Conservation (phyloP, 257 asterid genomes). For the Solanum sejunctum region DNA sequence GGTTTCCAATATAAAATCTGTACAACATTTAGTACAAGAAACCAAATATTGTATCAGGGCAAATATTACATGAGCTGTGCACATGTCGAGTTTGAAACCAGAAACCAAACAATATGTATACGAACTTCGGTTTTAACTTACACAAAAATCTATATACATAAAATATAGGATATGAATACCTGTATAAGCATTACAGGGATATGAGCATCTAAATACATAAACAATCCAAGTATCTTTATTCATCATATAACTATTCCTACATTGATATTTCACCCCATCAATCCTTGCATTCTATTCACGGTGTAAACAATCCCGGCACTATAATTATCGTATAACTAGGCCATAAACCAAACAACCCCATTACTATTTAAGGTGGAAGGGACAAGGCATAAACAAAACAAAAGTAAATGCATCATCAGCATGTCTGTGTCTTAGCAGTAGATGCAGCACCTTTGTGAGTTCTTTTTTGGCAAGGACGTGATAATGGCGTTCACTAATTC, state of each 20-base stretch:
- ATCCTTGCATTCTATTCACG: not conserved
- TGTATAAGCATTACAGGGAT: not conserved
- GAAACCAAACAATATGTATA: not conserved
- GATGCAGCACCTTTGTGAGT: conserved; percentile 62
- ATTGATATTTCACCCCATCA: not conserved
- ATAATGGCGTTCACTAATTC: conserved; percentile 95
- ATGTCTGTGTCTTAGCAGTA: conserved; percentile 3
- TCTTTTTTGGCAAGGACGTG: conserved; percentile 97
- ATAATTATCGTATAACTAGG: not conserved
- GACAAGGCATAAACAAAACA: not conserved
- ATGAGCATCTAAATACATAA: not conserved
- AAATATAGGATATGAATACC: not conserved
- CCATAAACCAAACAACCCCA: not conserved
- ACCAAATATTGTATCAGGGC: not conserved
- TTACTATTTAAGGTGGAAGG: not conserved
- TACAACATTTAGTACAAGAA: not conserved
- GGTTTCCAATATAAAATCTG: not conserved
- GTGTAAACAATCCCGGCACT: not conserved
- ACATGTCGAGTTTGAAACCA: not conserved
- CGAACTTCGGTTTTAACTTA: not conserved
- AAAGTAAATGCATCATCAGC: not conserved
- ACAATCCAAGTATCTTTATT: not conserved
- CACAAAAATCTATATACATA: not conserved
- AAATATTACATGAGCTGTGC: not conserved
- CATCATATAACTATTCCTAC: not conserved